Evolutionary conservation across 2,329 filamentous ascomycete genomes (phyloP), one percentile per base, ranked within the genome.

Genomic region (Sporothrix phasma): DNA sequence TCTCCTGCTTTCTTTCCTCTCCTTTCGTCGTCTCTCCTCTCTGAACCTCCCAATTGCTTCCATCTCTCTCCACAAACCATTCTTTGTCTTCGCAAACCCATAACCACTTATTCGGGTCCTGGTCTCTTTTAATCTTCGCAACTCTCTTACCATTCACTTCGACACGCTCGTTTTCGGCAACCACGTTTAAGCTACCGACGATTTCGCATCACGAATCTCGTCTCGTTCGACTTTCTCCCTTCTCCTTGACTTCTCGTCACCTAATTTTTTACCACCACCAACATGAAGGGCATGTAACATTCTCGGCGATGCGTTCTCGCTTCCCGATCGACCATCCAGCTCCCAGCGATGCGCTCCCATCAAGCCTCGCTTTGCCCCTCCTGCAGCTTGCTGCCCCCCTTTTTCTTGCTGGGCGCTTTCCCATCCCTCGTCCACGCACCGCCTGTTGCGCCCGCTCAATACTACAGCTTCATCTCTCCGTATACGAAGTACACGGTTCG

Each of bases 211-310:
- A 45, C 63, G 45, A 53, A 54, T 53, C 43, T 61, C 53, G 49
- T 41, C 61, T 10, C 61, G 46, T 45, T 65, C 54, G 56, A 64
- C n/a, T 49, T 61, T 49, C 54, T n/a, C 47, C 26, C 59, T 31
- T 19, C 53, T 37, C 22, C 71, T 68, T 54, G 43, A 47, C 58
- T 29, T 47, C 22, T 31, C 43, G 47, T 56, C 46, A 70, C 31
- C 31, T 64, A 46, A 61, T 54, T 34, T 39, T 46, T 26, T 29
- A 58, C 43, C 24, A 58, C 49, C 46, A 59, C 39, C 65, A 73
- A 63, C 29, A 78, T 78, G 76, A 78, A 77, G 74, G 76, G 76
- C 78, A 75, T 65, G 75, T 67, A n/a, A n/a, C n/a, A n/a, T n/a
- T n/a, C n/a, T n/a, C n/a, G n/a, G n/a, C n/a, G n/a, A n/a, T n/a